These are phyloP conservation scores for Annulohypoxylon truncatum DNA, from an alignment of 2,329 filamentous ascomycete genomes.

Conservation along the genomic window DNA sequence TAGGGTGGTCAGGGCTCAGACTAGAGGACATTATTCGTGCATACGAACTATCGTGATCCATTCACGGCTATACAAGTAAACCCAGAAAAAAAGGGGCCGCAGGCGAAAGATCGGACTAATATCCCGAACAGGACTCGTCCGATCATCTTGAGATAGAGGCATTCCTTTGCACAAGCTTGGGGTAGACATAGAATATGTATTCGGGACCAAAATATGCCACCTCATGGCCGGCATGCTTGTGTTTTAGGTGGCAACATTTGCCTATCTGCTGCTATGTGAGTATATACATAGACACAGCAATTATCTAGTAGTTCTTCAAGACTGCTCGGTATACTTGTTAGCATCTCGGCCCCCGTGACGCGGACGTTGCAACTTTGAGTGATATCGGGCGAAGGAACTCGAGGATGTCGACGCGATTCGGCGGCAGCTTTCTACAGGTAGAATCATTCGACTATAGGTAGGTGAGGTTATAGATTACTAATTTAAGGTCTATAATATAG, in stretches of 20 bases:
- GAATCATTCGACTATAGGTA: not conserved
- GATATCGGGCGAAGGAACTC: not conserved
- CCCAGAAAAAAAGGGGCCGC: slow-evolving; percentile 3
- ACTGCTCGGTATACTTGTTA: not conserved
- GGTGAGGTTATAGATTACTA: not conserved
- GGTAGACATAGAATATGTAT: slow-evolving; percentile 7
- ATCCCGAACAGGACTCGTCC: not conserved
- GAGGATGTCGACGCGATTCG: not conserved
- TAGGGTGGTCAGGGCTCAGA: slow-evolving; percentile 22
- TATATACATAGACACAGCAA: slow-evolving; percentile 21
- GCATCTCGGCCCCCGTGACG: not conserved
- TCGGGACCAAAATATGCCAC: slow-evolving; percentile 2
- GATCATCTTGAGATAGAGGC: slow-evolving; percentile 10
- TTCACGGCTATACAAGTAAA: slow-evolving; percentile 4
- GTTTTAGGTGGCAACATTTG: not conserved
- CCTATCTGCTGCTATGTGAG: not conserved
- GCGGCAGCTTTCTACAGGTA: not conserved
- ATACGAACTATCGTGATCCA: slow-evolving; percentile 12
- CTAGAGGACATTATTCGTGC: slow-evolving; percentile 27
- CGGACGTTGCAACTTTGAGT: not conserved
- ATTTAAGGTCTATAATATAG: not conserved
- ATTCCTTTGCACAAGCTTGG: slow-evolving; percentile 2
- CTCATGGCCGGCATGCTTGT: not conserved
- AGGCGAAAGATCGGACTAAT: not conserved
- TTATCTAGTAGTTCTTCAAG: slow-evolving; percentile 3